A percentile compares a stretch with the other conserved stretches of the same genome.
Conservation (phyloP, 768 basidiomycete species). For the Auricularia cornea region DNA sequence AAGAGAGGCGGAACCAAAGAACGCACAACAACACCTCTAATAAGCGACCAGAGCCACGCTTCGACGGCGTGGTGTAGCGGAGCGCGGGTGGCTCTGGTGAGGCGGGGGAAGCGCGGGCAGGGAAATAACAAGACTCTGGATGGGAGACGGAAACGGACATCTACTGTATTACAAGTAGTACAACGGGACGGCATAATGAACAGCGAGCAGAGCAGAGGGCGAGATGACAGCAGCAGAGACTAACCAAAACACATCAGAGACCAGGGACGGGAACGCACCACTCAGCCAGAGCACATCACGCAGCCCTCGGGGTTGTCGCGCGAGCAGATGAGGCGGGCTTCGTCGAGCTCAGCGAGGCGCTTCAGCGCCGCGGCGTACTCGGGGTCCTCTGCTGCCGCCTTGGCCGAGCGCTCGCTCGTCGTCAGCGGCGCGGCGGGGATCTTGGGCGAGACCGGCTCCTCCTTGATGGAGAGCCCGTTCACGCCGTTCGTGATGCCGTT, state of each 20-base stretch:
- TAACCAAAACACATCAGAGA: not conserved
- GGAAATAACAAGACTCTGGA: too few species aligned
- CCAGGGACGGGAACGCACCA: not conserved
- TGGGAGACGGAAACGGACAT: too few species aligned
- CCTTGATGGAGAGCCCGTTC: not conserved
- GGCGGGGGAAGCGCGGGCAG: too few species aligned
- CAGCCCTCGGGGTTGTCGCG: conserved; percentile 92
- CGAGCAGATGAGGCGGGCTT: conserved; percentile 75
- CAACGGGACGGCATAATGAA: too few species aligned
- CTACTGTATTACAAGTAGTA: too few species aligned
- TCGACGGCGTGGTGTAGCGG: too few species aligned
- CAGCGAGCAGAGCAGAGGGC: too few species aligned
- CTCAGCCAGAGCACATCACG: conserved; percentile 66
- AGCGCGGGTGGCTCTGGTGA: too few species aligned
- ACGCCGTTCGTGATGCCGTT: not conserved
- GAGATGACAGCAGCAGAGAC: not conserved
- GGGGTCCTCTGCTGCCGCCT: conserved; percentile 52
- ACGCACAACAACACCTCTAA: too few species aligned
- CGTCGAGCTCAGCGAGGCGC: conserved; percentile 61
- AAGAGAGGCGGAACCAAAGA: too few species aligned
- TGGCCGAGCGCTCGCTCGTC: conserved; percentile 40
- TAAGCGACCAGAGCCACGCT: too few species aligned
- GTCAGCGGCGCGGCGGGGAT: not conserved
- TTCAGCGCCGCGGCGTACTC: conserved; percentile 75
- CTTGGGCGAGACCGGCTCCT: not conserved